Percentiles rank a stretch among this genome's conserved stretches.
phyloP scores from a whole-genome alignment of 1,284 basidiomycete species.

The Moniliophthora roreri region DNA sequence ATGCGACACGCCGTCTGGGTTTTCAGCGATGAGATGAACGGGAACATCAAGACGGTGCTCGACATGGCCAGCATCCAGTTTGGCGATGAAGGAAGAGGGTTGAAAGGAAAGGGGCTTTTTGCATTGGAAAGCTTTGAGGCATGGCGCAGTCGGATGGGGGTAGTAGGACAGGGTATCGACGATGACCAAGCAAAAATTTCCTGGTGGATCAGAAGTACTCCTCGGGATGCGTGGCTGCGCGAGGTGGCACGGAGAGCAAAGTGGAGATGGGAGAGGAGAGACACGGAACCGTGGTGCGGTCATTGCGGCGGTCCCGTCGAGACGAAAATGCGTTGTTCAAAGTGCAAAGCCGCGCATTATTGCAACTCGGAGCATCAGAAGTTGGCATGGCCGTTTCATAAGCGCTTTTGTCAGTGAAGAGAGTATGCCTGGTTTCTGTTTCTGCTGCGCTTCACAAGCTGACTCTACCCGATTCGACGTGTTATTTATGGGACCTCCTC shows the following conservation, averaged over 20 bases:
- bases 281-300: conserved; percentile 27
- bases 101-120: conserved; percentile 25
- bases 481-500: too few relatives aligned
- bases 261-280: conserved; percentile 26
- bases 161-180: conserved; percentile 18
- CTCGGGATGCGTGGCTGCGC: conserved; percentile 22
- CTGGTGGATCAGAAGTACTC: conserved; percentile 13
- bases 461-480: too few relatives aligned
- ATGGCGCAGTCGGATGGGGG: conserved; percentile 21
- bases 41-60: conserved; percentile 22
- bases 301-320: conserved; percentile 28
- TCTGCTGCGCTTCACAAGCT: too few relatives aligned
- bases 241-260: conserved; percentile 26
- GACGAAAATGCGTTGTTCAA: conserved; percentile 21
- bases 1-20: conserved; percentile 26
- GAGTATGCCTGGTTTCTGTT: too few relatives aligned
- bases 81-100: conserved; percentile 29
- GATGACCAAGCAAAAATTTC: conserved; percentile 16
- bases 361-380: conserved; percentile 27
- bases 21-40: conserved; percentile 17
- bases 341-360: conserved; percentile 24
- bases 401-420: conserved; percentile 3
- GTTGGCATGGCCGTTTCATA: conserved; percentile 30
- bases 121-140: conserved; percentile 25
- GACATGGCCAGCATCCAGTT: conserved; percentile 33